Evolutionary conservation across 352 stramenopile species (phyloP), one percentile per base, ranked within the genome.

Genomic region (Phytopythium cucurbitacearum): DNA sequence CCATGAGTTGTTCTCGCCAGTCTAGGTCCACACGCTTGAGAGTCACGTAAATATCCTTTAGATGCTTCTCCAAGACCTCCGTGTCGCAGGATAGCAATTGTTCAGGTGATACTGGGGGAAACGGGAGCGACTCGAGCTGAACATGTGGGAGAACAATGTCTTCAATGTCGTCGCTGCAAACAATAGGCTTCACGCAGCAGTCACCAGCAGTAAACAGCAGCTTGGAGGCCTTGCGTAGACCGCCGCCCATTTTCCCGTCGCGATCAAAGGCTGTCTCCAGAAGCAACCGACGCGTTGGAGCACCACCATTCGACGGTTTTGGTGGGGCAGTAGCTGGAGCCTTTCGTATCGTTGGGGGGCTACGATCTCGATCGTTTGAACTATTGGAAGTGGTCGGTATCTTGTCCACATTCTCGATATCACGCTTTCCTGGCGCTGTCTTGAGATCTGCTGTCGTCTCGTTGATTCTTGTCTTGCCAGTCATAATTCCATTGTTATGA

Each of bases 1-100:
- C 64, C 42, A 75, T 83, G 13, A 66, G 64, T 39, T 75, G 82
- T 38, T 85, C 67, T 11, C 47, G 51, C n/a, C 65, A 58, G 0
- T 60, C 45, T 33, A 53, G 48, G 37, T 59, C 50, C 2, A 48
- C 55, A 43, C 53, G 57, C 53, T 88, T 90, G 5, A 94, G 60
- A 43, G 65, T 74, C 44, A 86, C 51, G 52, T 92, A 94, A 13
- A 92, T 76, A 21, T 86, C 76, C 44, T 89, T 90, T 37, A 92
- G 55, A 7, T 94, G 77, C 12, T 60, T 69, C 56, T 94, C 78
- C 34, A 94, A 51, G 13, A 63, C 56, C 40, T 87, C 75, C 3
- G 71, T 76, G 7, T 60, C 43, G 11, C 63, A 80, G 8, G 67
- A 63, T 8, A 89, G 51, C 3, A 92, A 37, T 10, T 65, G 36